Evolutionary conservation across 768 basidiomycete species (phyloP).

Genomic region (Rossbeevera mucosa): DNA sequence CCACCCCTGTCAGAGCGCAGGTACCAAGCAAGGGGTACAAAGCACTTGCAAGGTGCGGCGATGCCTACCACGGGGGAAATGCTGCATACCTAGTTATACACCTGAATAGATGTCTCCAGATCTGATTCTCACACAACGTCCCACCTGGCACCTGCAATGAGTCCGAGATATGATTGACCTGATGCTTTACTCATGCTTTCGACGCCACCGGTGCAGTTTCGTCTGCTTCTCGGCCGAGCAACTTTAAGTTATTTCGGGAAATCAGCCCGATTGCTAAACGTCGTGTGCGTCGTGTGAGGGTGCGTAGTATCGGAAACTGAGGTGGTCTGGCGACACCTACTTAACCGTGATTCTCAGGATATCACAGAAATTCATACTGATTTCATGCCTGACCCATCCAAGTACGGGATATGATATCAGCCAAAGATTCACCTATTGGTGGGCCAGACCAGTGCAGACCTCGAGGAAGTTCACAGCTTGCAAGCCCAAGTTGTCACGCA

Average conservation of each 20-base stretch:
- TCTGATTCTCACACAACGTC: neutral
- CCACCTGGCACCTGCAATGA: neutral
- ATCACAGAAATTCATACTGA: too few species aligned
- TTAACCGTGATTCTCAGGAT: constrained; percentile 1
- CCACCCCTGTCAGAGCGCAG: constrained; percentile 17
- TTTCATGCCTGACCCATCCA: too few species aligned
- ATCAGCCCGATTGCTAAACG: neutral
- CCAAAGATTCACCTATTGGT: too few species aligned
- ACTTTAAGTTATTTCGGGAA: neutral
- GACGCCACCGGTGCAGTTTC: neutral
- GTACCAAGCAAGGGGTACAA: constrained; percentile 8
- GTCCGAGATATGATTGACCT: neutral
- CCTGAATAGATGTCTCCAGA: constrained; percentile 1
- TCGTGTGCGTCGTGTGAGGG: neutral
- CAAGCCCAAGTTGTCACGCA: too few species aligned
- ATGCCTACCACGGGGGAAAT: neutral
- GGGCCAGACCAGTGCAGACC: too few species aligned
- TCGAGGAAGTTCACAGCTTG: too few species aligned
- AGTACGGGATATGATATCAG: too few species aligned
- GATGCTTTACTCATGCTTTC: neutral
- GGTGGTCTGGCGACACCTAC: neutral
- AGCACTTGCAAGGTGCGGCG: neutral
- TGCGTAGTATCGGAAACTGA: constrained; percentile 2
- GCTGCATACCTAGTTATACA: constrained; percentile 6
- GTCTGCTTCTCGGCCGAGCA: neutral